Conservation (phyloP, 139 green algal genomes). For the Tetraselmis chui region DNA sequence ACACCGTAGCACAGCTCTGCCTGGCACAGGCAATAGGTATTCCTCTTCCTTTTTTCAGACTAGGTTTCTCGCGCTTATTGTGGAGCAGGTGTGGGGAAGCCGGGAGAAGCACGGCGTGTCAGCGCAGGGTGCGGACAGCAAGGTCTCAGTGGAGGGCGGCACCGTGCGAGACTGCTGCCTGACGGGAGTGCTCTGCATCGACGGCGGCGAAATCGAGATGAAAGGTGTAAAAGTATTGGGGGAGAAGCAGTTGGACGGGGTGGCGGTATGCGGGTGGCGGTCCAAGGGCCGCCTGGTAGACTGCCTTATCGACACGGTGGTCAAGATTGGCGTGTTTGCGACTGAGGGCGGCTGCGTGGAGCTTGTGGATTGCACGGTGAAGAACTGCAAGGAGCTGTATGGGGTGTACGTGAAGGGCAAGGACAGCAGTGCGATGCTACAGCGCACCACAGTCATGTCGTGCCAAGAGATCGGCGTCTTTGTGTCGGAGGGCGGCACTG, state of each 20-base stretch:
- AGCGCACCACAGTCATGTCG: neutral
- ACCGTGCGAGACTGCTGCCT: neutral
- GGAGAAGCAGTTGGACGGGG: neutral
- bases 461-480: neutral
- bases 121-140: neutral
- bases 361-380: neutral
- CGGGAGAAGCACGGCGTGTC: neutral
- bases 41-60: no score
- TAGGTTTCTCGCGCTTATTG: no score
- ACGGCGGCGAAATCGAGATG: neutral
- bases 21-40: no score
- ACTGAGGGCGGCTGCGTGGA: neutral
- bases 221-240: neutral
- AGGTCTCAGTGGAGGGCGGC: neutral
- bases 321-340: neutral
- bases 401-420: neutral
- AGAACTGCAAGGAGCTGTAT: neutral
- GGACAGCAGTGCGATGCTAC: neutral
- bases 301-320: neutral
- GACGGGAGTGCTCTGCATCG: neutral
- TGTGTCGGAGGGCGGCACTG: neutral
- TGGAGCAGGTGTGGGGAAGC: neutral
- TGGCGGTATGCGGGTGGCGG: neutral
- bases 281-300: neutral
- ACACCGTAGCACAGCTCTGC: no score